Evolutionary conservation across 2,329 filamentous ascomycete species (phyloP), one percentile per base, ranked within the genome.

Genomic region (Fusarium domesticum): DNA sequence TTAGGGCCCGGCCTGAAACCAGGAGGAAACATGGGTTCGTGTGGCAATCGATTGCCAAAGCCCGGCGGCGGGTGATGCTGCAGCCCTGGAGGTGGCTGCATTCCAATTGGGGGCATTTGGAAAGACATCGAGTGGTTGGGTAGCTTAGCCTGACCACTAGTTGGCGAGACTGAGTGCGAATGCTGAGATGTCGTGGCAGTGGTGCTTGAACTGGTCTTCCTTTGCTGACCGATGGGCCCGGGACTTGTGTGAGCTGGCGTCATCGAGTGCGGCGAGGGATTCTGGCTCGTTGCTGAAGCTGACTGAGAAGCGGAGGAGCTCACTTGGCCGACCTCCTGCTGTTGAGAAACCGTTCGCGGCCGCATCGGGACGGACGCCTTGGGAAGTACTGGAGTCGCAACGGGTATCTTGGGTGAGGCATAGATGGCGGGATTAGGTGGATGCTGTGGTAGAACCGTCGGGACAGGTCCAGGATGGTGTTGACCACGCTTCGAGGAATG

Each of bases 291-390:
- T 5, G 65, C 70, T 6, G 74, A 74, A 33, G 70, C 72, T 50
- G 85, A 77, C 61, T 86, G 80, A 1, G 87, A 84, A 3, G 83
- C 79, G 50, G 85, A 83, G 3, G 89, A 87, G 39, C 83, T 85
- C 6, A 81, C 79, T 6, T 80, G 74, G 61, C 84, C 81, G 8
- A 82, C 82, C 18, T 84, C 85, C 63, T 93, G 88, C 51, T 95
- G 89, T 52, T 95, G 89, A 7, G 89, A 93, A 36, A 81, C 70
- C 48, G 91, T 87, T 43, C 89, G 83, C 30, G 83, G 78, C 50
- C 87, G 85, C 53, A 83, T 85, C 7, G 90, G 88, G 11, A 88
- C 91, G 5, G 89, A 83, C 16, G 84, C 84, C 64, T 96, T 96
- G 11, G 90, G 84, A 36, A 95, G 70, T 18, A 83, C 84, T 6